Evolutionary conservation across 352 stramenopile genomes (phyloP).

Genomic region (Pythium aphanidermatum): DNA sequence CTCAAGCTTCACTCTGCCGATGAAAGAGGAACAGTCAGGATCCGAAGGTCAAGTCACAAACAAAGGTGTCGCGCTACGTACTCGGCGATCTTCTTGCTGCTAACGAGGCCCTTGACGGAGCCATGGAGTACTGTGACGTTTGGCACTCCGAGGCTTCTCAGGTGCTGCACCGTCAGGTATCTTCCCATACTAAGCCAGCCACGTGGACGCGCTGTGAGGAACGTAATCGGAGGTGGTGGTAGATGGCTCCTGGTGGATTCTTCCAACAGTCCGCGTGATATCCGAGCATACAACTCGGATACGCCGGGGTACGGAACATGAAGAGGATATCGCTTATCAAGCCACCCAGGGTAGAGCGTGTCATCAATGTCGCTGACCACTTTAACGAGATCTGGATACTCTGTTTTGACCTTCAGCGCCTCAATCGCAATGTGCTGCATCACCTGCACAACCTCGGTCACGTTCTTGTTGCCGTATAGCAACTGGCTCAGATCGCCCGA

Average conservation of each 20-base stretch:
- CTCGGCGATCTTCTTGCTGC: conserved; percentile 74
- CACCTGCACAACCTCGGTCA: conserved; percentile 72
- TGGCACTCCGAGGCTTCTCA: conserved; percentile 64
- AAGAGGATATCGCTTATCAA: conserved; percentile 68
- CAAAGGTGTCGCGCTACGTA: conserved; percentile 19
- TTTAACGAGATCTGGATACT: conserved; percentile 61
- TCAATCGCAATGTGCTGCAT: conserved; percentile 84
- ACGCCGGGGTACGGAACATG: conserved; percentile 77
- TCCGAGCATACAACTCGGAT: conserved; percentile 56
- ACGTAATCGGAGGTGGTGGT: conserved; percentile 57
- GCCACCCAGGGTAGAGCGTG: conserved; percentile 73
- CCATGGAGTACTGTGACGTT: conserved; percentile 78
- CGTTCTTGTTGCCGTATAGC: conserved; percentile 71
- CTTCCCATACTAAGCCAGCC: conserved; percentile 74
- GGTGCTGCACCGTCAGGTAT: conserved; percentile 74
- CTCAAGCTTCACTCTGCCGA: conserved; percentile 57
- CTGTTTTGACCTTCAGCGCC: conserved; percentile 54
- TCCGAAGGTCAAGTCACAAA: neutral
- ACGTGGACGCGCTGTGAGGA: conserved; percentile 71
- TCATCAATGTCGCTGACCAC: conserved; percentile 87
- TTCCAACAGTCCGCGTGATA: conserved; percentile 49
- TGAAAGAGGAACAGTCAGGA: neutral
- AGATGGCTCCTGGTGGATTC: conserved; percentile 2
- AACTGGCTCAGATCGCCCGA: conserved; percentile 73
- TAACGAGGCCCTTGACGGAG: conserved; percentile 74